Evolutionary conservation across 2,329 filamentous ascomycete genomes (phyloP).

Genomic region (Plenodomus tracheiphilus): DNA sequence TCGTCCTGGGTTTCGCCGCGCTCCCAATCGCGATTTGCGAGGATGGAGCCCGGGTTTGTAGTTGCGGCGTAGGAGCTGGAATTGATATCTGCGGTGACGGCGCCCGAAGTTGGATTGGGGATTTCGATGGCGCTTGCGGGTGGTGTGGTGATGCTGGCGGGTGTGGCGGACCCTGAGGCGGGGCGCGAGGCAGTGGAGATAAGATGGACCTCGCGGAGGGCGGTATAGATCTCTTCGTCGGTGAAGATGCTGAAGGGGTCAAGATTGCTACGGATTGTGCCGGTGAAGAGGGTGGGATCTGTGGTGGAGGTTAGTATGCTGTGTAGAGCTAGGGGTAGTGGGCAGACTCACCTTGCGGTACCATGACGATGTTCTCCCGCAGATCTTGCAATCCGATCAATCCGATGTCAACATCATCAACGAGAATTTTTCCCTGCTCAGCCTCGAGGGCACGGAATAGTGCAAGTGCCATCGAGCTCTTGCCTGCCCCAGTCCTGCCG

Average conservation of each 20-base stretch:
- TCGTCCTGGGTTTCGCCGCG: constrained; percentile 34
- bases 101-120: constrained; percentile 34
- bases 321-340: not conserved
- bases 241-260: constrained; percentile 90
- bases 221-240: constrained; percentile 86
- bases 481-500: constrained; percentile 91
- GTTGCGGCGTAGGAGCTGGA: constrained; percentile 36
- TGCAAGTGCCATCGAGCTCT: constrained; percentile 90
- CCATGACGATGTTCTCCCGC: constrained; percentile 92
- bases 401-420: constrained; percentile 90
- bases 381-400: constrained; percentile 90
- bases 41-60: constrained; percentile 37
- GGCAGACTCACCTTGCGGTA: constrained; percentile 67
- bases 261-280: constrained; percentile 87
- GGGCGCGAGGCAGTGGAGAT: constrained; percentile 58
- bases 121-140: constrained; percentile 32
- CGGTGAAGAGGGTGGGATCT: constrained; percentile 91
- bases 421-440: constrained; percentile 82
- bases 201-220: constrained; percentile 84
- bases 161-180: constrained; percentile 31
- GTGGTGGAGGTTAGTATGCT: constrained; percentile 17
- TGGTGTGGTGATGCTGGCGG: constrained; percentile 18
- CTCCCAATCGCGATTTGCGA: constrained; percentile 33
- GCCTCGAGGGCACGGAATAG: constrained; percentile 93
- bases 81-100: constrained; percentile 30